These are phyloP conservation scores for Alternaria postmessia DNA, from an alignment of 2,329 filamentous ascomycete genomes.

Conservation along the genomic window DNA sequence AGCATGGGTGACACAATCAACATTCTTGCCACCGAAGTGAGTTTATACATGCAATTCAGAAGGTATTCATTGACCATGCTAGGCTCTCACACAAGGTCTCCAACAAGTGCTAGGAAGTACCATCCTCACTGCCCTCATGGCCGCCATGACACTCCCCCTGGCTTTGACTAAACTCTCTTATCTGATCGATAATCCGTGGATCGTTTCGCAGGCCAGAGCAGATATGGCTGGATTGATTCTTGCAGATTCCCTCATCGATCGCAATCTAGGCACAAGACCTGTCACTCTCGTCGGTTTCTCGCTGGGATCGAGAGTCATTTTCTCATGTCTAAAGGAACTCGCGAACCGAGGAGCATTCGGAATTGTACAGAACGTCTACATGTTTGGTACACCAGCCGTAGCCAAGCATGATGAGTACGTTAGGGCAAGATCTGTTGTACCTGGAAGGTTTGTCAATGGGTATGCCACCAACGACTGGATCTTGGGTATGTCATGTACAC, in stretches of 20 bases:
- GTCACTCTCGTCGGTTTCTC: constrained; percentile 96
- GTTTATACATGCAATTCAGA: constrained; percentile 38
- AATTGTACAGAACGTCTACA: constrained; percentile 90
- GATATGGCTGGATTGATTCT: constrained; percentile 89
- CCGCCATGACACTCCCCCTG: constrained; percentile 88
- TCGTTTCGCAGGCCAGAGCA: constrained; percentile 91
- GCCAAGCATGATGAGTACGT: constrained; percentile 91
- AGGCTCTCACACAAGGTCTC: constrained; percentile 94
- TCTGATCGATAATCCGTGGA: constrained; percentile 98
- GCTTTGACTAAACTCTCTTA: constrained; percentile 94
- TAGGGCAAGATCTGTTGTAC: constrained; percentile 80
- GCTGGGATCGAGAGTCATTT: constrained; percentile 89
- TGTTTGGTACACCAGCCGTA: constrained; percentile 92
- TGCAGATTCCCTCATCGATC: constrained; percentile 90
- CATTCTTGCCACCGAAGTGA: constrained; percentile 93
- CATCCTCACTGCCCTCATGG: constrained; percentile 87
- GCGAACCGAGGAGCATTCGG: constrained; percentile 84
- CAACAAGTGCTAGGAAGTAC: constrained; percentile 95
- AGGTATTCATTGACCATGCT: constrained; percentile 20
- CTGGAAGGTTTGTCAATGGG: constrained; percentile 93
- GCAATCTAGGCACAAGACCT: constrained; percentile 88
- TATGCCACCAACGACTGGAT: constrained; percentile 98
- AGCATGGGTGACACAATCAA: constrained; percentile 99
- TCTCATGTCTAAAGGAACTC: constrained; percentile 87
- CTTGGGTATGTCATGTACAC: constrained; percentile 62